Evolutionary conservation across 192 early-diverging fungal genomes (phyloP), one percentile per base, ranked within the genome.

Genomic region (Rhizophagus prolifer): DNA sequence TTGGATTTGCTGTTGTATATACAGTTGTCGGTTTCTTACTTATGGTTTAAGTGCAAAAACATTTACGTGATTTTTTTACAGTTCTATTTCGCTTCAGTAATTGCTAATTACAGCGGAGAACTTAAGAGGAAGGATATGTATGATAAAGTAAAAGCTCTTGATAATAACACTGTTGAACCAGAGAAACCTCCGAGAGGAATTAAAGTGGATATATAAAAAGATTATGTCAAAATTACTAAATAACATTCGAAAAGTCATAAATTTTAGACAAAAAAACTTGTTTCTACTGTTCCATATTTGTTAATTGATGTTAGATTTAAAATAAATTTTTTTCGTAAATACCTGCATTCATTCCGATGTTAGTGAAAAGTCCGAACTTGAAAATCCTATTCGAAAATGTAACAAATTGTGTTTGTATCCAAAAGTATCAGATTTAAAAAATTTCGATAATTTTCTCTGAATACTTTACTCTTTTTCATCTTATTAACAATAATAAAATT

Each of bases 1-100:
- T 67, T 34, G 65, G 30, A 21, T 36, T 67, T 34, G 30, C 34
- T 34, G 19, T 67, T 67, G 30, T 13, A 8, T 36, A 36, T 10
- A 67, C 65, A 5, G 19, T 34, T 19, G 2, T 25, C 34, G 65
- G 30, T n/a, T n/a, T 67, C 34, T n/a, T 67, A 67, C 65, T 67
- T 34, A 67, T 34, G 65, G 65, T 67, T n/a, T n/a, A n/a, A n/a
- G n/a, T n/a, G 41, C 41, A 44, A 44, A 12, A 44, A 44, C 10
- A 44, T 41, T 41, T 21, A 67, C 30, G 5, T 10, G 14, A 23
- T 9, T 67, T 67, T 41, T 34, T 67, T 67, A 31, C 38, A 67
- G 65, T 67, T 67, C 21, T 67, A 67, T n/a, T 67, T 67, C 30
- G 65, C 65, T 6, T 16, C 65, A 10, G 21, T 67, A 9, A 21